Evolutionary conservation across 345 rosid genomes (phyloP), one percentile per base, ranked within the genome.

Genomic region (Pseudoturritis turrita): DNA sequence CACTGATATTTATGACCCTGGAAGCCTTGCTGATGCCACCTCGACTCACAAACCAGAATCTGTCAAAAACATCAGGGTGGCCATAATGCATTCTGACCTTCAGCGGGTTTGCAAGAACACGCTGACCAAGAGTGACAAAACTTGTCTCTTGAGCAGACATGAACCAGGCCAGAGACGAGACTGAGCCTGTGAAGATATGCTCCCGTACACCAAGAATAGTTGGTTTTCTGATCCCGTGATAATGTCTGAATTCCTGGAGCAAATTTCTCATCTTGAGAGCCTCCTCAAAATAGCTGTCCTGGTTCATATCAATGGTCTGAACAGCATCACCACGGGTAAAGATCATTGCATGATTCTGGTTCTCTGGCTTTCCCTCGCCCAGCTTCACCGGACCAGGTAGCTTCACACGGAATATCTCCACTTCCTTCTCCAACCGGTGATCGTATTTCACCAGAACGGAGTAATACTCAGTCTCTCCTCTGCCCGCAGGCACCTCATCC

Each of bases 261-360:
- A 93, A 79, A 81, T 93, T 93, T 53, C 97, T 87, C 89, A 93
- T 85, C 84, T 93, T 93, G 19, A 90, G 91, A 43, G 98, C 88
- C 79, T 93, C 98, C 79, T 93, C 96, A 7, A 88, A 93, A 79
- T 88, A 93, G 74, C 62, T 88, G 71, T 93, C 98, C 75, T 93
- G 97, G 83, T 93, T 90, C 98, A 93, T 93, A 82, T 93, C 97
- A 25, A 93, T 90, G 67, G 98, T 86, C 80, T 93, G 98, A 63
- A 93, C 67, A 37, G 98, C 98, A 74, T 92, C 98, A 49, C 98
- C 98, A 10, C 96, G 85, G 50, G 96, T 92, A 73, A 92, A 92
- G 73, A 92, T 92, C 62, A 92, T 77, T 63, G 98, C 98, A 71
- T 93, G 98, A 73, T 93, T 93, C 85, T 93, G 98, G 78, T 93